A percentile compares a stretch with the other conserved stretches of the same genome.
These are phyloP conservation scores for Lolium rigidum DNA, from an alignment of 176 grass and related monocot species.

Conservation along the genomic window DNA sequence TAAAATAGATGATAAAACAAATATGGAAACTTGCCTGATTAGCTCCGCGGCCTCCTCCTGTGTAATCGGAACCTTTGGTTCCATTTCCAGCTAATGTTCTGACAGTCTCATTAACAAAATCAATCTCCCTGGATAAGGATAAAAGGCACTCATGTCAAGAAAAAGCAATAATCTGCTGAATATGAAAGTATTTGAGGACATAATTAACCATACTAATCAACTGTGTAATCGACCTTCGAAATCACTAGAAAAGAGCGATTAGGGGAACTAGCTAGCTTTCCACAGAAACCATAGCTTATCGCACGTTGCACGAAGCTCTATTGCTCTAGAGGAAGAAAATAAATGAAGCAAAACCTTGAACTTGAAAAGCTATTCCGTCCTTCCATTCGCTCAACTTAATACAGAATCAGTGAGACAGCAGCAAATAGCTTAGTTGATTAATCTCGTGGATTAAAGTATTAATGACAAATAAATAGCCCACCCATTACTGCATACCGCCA, in stretches of 20 bases:
- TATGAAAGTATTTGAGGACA: neutral
- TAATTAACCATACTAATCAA: conserved; percentile 26
- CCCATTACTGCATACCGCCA: too few relatives aligned
- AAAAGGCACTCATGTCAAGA: conserved; percentile 23
- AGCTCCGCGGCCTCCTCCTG: conserved; percentile 77
- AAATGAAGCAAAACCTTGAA: too few relatives aligned
- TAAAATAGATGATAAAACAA: conserved; percentile 13
- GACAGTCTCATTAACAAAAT: conserved; percentile 92
- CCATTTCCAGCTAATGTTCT: conserved; percentile 96
- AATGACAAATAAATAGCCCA: too few relatives aligned
- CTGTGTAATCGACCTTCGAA: neutral
- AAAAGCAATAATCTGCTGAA: conserved; percentile 13
- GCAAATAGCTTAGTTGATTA: too few relatives aligned
- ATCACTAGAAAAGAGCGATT: conserved; percentile 10
- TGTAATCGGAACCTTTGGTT: conserved; percentile 92
- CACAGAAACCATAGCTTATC: neutral
- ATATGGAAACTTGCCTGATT: conserved; percentile 62
- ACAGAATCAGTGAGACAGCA: too few relatives aligned
- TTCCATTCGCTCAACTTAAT: too few relatives aligned
- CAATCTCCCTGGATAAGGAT: conserved; percentile 70
- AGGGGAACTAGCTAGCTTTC: conserved; percentile 8
- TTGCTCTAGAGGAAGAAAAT: too few relatives aligned
- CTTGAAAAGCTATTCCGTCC: too few relatives aligned
- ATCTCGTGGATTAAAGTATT: too few relatives aligned
- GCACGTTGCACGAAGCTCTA: neutral